Percentiles rank a stretch among this genome's conserved stretches.
Evolutionary conservation across 2,329 filamentous ascomycete genomes (phyloP).

Genomic region (Aschersonia sp.): DNA sequence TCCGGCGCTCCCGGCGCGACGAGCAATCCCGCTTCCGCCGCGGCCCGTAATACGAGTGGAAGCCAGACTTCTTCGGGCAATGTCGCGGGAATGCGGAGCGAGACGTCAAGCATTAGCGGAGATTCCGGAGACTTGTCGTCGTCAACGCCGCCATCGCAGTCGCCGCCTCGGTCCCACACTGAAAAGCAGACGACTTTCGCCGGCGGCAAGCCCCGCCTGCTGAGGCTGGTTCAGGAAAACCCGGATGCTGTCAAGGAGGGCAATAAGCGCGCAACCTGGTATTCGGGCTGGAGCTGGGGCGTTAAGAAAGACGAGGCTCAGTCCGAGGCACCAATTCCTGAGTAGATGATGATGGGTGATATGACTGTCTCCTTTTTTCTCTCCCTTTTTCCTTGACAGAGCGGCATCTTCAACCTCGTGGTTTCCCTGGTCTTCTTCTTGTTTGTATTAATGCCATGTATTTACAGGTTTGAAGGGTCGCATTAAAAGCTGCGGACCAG

Average conservation of each 20-base stretch:
- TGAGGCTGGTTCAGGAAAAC: slow-evolving; percentile 78
- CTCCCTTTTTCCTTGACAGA: background rate
- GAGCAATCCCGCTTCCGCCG: slow-evolving; percentile 32
- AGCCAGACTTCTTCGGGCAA: slow-evolving; percentile 39
- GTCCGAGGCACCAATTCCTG: slow-evolving; percentile 13
- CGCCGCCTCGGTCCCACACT: slow-evolving; percentile 33
- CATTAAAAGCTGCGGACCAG: background rate
- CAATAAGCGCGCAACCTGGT: slow-evolving; percentile 50
- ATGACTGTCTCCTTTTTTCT: background rate
- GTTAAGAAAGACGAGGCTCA: slow-evolving; percentile 32
- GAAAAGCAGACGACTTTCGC: slow-evolving; percentile 45
- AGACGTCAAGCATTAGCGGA: slow-evolving; percentile 50
- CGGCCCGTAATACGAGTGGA: slow-evolving; percentile 36
- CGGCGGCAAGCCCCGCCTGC: slow-evolving; percentile 63
- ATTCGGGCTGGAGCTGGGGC: slow-evolving; percentile 40
- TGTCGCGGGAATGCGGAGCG: slow-evolving; percentile 58
- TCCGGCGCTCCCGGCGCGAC: slow-evolving; percentile 26
- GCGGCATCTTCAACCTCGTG: background rate
- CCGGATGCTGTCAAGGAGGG: slow-evolving; percentile 28
- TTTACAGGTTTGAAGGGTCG: background rate
- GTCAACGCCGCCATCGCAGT: slow-evolving; percentile 33
- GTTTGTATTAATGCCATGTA: background rate
- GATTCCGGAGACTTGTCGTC: slow-evolving; percentile 42
- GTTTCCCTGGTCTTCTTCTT: background rate
- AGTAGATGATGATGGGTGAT: slow-evolving; percentile 9